Base-by-base conservation (phyloP, 2,329 filamentous ascomycete species). In the Cladobotryum protrusum region DNA sequence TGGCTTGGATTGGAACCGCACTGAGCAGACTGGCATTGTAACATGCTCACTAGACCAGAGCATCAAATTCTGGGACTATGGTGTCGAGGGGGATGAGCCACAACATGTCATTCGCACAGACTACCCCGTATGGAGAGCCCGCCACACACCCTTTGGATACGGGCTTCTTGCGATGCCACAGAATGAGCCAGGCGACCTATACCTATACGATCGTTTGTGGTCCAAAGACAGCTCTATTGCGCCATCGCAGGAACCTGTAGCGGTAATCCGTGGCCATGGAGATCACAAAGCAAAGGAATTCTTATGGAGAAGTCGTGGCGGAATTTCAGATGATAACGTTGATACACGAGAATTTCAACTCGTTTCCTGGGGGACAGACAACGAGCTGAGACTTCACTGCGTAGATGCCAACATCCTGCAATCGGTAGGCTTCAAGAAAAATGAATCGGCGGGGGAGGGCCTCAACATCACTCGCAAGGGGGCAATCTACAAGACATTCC, bases 31-130 rank as follows among this genome's bases (percentile, higher is more conserved):
- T 9, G 84, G 82, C 34, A 74, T 96, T 45, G 82, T 89, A 5
- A 96, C 91, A 3, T 96, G 91, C 67, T 95, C 91, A 1, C 73
- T 96, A 44, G 91, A 96, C 63, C 89, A 86, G 64, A 95, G 86
- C 37, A 92, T 96, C 68, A 95, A 95, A 63, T 87, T 96, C 56
- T 96, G 91, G 91, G 87, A 96, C 64, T 89, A 90, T 59, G 66
- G 60, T 48, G 73, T 78, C 15, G 75, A 82, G 4, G 74, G 76
- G 3, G 77, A 87, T 54, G 71, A 76, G 15, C 85, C 87, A 0
- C 86, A 92, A 61, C 83, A 87, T 52, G 79, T 90, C 41, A 91
- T 96, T 48, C 76, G 78, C 43, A 93, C 91, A 1, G 80, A 85
- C 2, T 96, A 91, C 61, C 92, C 91, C 1, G 86, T 96, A 18